A percentile compares a stretch with the other conserved stretches of the same genome.
phyloP scores from a whole-genome alignment of 1,139 yeast species.

The Lodderomyces metapsilosis region DNA sequence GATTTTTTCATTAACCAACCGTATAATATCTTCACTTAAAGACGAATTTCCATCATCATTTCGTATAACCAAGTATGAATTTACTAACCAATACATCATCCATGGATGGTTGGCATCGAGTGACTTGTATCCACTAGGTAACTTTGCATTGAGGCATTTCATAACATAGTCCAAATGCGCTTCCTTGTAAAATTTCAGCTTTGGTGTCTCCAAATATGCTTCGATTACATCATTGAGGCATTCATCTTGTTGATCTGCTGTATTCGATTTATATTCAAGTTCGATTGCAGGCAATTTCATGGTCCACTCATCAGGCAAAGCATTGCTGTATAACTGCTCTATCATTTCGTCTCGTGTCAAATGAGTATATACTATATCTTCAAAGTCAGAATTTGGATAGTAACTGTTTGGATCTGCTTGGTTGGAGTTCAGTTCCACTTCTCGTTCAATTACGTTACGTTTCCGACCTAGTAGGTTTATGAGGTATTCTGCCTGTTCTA shows the following conservation, averaged over 20 bases:
- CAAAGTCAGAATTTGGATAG: constrained; percentile 3
- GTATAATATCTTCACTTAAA: constrained; percentile 4
- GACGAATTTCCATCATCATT: not conserved
- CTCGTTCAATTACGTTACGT: constrained; percentile 7
- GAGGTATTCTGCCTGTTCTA: constrained; percentile 8
- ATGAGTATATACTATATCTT: constrained; percentile 3
- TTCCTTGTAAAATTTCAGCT: constrained; percentile 16
- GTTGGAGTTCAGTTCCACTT: not conserved
- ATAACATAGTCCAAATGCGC: constrained; percentile 20
- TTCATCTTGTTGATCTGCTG: constrained; percentile 40
- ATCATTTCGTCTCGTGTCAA: constrained; percentile 6
- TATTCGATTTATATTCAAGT: constrained; percentile 24
- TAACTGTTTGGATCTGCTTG: not conserved
- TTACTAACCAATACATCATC: constrained; percentile 83
- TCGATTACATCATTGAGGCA: constrained; percentile 34
- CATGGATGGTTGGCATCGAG: constrained; percentile 91
- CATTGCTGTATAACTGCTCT: constrained; percentile 1
- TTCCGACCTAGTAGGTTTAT: constrained; percentile 10
- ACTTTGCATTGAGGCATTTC: constrained; percentile 36
- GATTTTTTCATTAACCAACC: constrained; percentile 23
- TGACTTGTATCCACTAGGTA: constrained; percentile 48
- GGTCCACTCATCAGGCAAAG: not conserved
- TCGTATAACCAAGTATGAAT: constrained; percentile 32
- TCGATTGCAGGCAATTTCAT: constrained; percentile 4
- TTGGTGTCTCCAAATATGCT: constrained; percentile 14